Evolutionary conservation across 2,329 filamentous ascomycete species (phyloP), one percentile per base, ranked within the genome.

Genomic region (Verticillium nubilum): DNA sequence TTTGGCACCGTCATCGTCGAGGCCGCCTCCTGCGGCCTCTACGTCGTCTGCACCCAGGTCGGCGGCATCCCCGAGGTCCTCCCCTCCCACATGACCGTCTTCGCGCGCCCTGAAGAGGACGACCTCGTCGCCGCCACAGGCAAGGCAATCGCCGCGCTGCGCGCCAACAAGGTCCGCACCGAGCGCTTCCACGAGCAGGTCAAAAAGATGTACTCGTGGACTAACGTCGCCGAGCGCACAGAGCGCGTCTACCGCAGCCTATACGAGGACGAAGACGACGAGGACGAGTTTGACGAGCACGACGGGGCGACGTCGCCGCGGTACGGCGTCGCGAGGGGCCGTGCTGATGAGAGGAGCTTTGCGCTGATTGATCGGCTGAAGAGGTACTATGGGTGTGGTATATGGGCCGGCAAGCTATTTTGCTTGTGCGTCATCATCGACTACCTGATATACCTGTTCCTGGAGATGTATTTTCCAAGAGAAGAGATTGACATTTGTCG

Each of bases 1-100:
- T 99, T 99, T 68, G 95, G 95, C 25, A 99, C 95, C 0, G 95
- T 99, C 63, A 94, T 99, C 59, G 96, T 99, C 29, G 95, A 99
- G 75, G 95, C 95, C 6, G 95, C 95, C 29, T 95, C 90, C 65
- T 99, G 95, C 69, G 96, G 96, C 1, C 78, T 99, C 1, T 98
- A 98, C 69, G 92, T 99, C 4, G 96, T 99, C 1, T 97, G 92
- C 69, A 99, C 95, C 0, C 91, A 94, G 60, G 95, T 99, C 5
- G 95, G 95, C 56, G 95, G 95, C 33, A 98, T 99, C 61, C 95
- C 95, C 2, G 95, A 99, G 73, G 96, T 99, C 1, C 81, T 99
- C 2, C 95, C 95, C 0, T 88, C 88, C 7, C 92, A 98, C 73
- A 99, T 99, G 95, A 98, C 95, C 0, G 91, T 93, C 0, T 99